Evolutionary conservation across 1,284 basidiomycete species (phyloP), one percentile per base, ranked within the genome.

Genomic region (Cutaneotrichosporon cavernicola): DNA sequence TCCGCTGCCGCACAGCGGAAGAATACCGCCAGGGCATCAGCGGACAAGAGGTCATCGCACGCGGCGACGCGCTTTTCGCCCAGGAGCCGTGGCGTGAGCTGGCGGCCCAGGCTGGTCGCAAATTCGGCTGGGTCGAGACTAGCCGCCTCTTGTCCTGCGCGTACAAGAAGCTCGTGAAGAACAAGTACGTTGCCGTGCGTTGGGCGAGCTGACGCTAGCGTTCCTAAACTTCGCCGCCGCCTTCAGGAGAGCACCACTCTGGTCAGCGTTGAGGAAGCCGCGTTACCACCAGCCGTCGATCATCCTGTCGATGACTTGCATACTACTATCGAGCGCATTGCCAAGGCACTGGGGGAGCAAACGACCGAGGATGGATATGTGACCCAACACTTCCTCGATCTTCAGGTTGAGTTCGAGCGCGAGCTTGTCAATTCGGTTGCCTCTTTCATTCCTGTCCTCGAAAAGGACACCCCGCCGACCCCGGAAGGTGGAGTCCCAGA

Each of bases 281-380:
- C 26, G 16, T 66, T 58, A 10, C 65, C 43, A 3, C 52, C 59
- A 2, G 50, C 47, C 21, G 46, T 66, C 9, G 51, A 38, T 22
- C 49, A 67, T 31, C 68, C 69, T 0, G 63, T 69, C 16, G 64
- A 61, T 2, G 31, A 46, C 0, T 34, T 70, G 0, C 68, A 72
- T 46, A 52, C 62, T 7, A 18, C 57, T 0, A 62, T 71, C 34
- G 38, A 56, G 10, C 26, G 5, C 8, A 57, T 70, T 18, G 5
- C 6, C 3, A 11, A 26, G 9, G 7, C 3, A 0, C 56, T 70
- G 4, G n/a, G 57, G 18, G 31, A 53, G 26, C 21, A 38, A 2
- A 5, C 43, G 2, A 56, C 21, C 16, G 11, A 9, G 13, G 6
- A 13, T 10, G 38, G 36, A 10, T 21, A 51, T n/a, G 5, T 26